These are phyloP conservation scores for Lasiodiplodia gonubiensis DNA, from an alignment of 2,329 filamentous ascomycete genomes.

Conservation along the genomic window DNA sequence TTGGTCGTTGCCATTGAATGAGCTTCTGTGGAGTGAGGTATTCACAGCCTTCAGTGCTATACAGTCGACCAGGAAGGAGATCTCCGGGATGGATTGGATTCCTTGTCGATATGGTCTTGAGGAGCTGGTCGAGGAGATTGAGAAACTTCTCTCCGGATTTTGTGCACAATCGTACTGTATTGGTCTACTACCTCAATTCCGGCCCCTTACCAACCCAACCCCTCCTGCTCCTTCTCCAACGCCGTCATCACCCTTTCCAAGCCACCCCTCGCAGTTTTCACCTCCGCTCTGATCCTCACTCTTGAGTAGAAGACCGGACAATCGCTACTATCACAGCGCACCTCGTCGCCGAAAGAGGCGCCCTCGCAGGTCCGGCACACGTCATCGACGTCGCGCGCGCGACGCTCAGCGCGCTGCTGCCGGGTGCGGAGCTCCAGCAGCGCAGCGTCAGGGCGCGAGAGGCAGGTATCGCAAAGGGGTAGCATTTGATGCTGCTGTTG, in stretches of 20 bases:
- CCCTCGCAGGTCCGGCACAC: conserved; percentile 83
- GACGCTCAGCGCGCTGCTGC: conserved; percentile 68
- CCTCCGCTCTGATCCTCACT: conserved; percentile 60
- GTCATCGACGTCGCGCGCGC: conserved; percentile 66
- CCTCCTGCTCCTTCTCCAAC: conserved; percentile 34
- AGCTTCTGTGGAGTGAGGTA: no score
- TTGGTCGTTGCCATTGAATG: no score
- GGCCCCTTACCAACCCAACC: conserved; percentile 17
- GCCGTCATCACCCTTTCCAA: conserved; percentile 38
- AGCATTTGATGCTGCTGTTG: conserved; percentile 35
- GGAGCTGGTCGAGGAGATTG: no score
- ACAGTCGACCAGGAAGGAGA: no score
- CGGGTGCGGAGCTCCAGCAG: conserved; percentile 68
- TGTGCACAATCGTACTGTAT: no score
- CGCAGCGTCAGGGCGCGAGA: conserved; percentile 61
- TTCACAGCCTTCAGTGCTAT: no score
- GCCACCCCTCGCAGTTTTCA: conserved; percentile 36
- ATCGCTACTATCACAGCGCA: conserved; percentile 88
- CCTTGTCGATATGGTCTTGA: no score
- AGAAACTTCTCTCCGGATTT: no score
- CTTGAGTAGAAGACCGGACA: conserved; percentile 90
- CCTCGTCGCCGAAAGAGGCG: conserved; percentile 73
- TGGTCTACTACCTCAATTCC: no score
- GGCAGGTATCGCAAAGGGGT: conserved; percentile 66
- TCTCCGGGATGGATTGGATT: no score